phyloP scores from a whole-genome alignment of 2,329 filamentous ascomycete species.

The Sporothrix dimorphospora region DNA sequence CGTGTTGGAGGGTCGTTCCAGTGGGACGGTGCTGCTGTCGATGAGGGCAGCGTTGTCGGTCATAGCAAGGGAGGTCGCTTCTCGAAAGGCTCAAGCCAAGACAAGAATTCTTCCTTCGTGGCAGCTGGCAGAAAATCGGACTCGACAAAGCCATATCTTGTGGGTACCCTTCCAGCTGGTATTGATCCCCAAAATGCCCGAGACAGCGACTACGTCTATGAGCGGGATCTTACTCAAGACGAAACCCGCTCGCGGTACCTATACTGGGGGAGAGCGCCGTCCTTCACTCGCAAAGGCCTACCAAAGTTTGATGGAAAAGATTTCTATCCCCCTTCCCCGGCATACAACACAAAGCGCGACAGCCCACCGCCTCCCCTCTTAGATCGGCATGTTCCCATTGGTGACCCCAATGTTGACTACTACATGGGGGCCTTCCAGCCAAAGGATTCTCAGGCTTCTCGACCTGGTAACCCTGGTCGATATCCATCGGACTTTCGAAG shows the following conservation, averaged over 20 bases:
- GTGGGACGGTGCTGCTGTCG: slow-evolving; percentile 24
- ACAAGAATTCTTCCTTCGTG: slow-evolving; percentile 28
- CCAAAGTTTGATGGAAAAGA: slow-evolving; percentile 68
- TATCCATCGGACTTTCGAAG: slow-evolving; percentile 18
- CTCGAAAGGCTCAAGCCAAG: slow-evolving; percentile 15
- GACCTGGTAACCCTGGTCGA: not conserved
- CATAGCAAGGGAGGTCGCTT: not conserved
- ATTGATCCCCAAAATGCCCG: slow-evolving; percentile 47
- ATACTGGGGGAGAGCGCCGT: slow-evolving; percentile 63
- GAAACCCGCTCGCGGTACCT: slow-evolving; percentile 62
- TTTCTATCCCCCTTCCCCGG: slow-evolving; percentile 62
- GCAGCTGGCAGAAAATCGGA: slow-evolving; percentile 27
- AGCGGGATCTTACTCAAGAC: slow-evolving; percentile 59
- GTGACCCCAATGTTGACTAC: slow-evolving; percentile 20
- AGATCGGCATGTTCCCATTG: slow-evolving; percentile 16
- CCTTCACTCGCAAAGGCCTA: slow-evolving; percentile 54
- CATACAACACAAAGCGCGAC: not conserved
- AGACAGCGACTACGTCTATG: slow-evolving; percentile 57
- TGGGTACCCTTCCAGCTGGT: slow-evolving; percentile 55
- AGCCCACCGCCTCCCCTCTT: not conserved
- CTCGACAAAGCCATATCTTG: slow-evolving; percentile 54
- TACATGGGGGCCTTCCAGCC: not conserved
- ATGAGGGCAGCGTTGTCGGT: not conserved
- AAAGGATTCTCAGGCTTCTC: not conserved
- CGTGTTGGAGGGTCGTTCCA: slow-evolving; percentile 12